Base-by-base conservation (phyloP, 2,329 filamentous ascomycete species). In the Alternaria angustiovoidea region DNA sequence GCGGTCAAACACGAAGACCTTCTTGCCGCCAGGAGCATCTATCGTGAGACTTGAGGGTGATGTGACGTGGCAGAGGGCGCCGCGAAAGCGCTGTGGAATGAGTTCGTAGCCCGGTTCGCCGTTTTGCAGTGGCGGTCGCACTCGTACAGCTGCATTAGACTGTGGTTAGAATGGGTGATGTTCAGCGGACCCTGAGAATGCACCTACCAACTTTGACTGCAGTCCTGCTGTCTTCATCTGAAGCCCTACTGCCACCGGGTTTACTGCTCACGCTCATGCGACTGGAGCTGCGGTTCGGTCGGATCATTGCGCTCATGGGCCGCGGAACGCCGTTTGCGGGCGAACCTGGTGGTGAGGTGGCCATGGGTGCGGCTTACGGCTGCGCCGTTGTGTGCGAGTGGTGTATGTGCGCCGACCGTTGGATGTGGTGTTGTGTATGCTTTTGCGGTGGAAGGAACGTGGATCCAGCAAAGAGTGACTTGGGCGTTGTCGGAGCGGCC, bases 1-100 rank as follows among this genome's bases (percentile, higher is more conserved):
- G 63, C 93, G 90, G 80, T 99, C 95, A 76, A 99, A 99, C 20
- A 98, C 90, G 75, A 99, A 99, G 4, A 97, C 85, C 77, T 98
- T 98, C 74, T 91, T 91, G 51, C 94, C 95, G 75, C 97, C 93
- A 0, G 93, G 91, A 2, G 94, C 91, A 74, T 98, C 95, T 68
- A 99, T 93, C 24, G 92, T 86, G 49, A 99, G 83, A 75, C 87
- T 96, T 7, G 93, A 97, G 44, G 91, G 86, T 16, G 93, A 92
- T 11, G 90, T 93, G 61, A 94, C 92, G 67, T 97, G 93, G 64
- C 96, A 93, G 84, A 94, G 97, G 39, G 94, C 90, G 65, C 91
- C 88, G 79, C 97, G 94, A 75, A 99, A 99, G 73, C 95, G 89
- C 79, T 97, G 94, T 14, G 95, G 95, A 59, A 99, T 95, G 66